phyloP scores from a whole-genome alignment of 1,284 basidiomycete genomes.

The Naganishia sp. region DNA sequence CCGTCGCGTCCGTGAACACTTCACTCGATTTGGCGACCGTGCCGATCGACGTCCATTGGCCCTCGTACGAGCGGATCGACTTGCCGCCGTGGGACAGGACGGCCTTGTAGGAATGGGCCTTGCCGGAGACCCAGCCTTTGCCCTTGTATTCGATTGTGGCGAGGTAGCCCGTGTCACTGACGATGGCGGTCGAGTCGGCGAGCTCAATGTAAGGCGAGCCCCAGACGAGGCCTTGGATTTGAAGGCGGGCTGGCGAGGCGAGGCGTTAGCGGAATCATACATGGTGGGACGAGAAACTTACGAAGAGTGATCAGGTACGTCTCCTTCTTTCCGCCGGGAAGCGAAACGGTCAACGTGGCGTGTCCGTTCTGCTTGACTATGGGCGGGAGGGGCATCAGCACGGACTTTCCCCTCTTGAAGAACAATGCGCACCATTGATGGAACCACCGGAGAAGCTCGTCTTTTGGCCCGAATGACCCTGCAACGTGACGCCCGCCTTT shows the following conservation, averaged over 20 bases:
- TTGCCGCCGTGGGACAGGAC: slow-evolving; percentile 59
- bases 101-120: slow-evolving; percentile 90
- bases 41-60: slow-evolving; percentile 76
- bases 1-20: slow-evolving; percentile 58
- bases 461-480: slow-evolving; percentile 95
- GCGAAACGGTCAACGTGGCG: slow-evolving; percentile 73
- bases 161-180: slow-evolving; percentile 71
- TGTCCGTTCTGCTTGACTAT: slow-evolving; percentile 93
- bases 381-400: neutral
- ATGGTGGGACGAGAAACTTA: slow-evolving; percentile 35
- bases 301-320: slow-evolving; percentile 89
- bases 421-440: slow-evolving; percentile 66
- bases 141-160: slow-evolving; percentile 88
- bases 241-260: slow-evolving; percentile 60
- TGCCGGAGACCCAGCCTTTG: slow-evolving; percentile 88
- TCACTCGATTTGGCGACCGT: slow-evolving; percentile 61
- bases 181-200: slow-evolving; percentile 78
- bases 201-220: slow-evolving; percentile 71
- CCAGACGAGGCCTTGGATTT: slow-evolving; percentile 61
- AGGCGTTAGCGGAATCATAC: slow-evolving; percentile 14
- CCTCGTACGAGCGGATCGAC: slow-evolving; percentile 69
- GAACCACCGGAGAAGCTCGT: slow-evolving; percentile 68
- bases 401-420: neutral
- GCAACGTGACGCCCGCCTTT: slow-evolving; percentile 73
- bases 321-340: slow-evolving; percentile 64